Base-by-base conservation (phyloP, 805 yeast genomes). In the Wickerhamiella musiphila region DNA sequence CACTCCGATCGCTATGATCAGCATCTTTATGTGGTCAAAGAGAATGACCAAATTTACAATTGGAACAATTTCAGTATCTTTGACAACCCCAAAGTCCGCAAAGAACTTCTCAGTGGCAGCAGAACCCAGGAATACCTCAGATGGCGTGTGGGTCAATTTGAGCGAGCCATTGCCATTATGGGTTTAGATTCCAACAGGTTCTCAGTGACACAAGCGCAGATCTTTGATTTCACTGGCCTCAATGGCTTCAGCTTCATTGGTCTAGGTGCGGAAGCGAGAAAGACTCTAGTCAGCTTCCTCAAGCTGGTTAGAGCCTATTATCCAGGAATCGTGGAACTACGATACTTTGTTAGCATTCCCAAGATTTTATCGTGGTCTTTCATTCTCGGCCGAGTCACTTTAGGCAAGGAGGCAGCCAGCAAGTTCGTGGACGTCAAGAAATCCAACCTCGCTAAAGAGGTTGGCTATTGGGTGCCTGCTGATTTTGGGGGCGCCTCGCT, bases 141-240 rank as follows among this genome's bases (percentile, higher is more conserved):
- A 38, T 83, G 93, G 79, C 62, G 94, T 46, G 68, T 83, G 26
- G 94, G 94, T 1, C 59, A 82, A 15, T 83, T 83, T 93, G 95
- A 83, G 56, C 68, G 74, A 41, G 72, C 90, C 0, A 48, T 83
- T 33, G 70, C 68, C 29, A 52, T 74, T 33, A 48, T 81, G 24
- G 76, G 78, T 41, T 75, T 78, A n/a, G n/a, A n/a, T n/a, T n/a
- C n/a, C 36, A 56, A 58, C 0, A 57, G 57, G 2, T 67, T 69
- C 44, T n/a, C n/a, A n/a, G 53, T 59, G 46, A 29, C 38, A 14
- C 45, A 49, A 38, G 73, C 66, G 42, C 95, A 83, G 51, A 69
- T 83, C 17, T 94, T 84, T 50, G 95, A 83, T 52, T 83, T 84
- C 53, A 66, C 70, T 42, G 69, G 70, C 31, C 90, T 78, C 12